Base-by-base conservation (phyloP, 2,329 filamentous ascomycete species). In the Venturia nashicola region DNA sequence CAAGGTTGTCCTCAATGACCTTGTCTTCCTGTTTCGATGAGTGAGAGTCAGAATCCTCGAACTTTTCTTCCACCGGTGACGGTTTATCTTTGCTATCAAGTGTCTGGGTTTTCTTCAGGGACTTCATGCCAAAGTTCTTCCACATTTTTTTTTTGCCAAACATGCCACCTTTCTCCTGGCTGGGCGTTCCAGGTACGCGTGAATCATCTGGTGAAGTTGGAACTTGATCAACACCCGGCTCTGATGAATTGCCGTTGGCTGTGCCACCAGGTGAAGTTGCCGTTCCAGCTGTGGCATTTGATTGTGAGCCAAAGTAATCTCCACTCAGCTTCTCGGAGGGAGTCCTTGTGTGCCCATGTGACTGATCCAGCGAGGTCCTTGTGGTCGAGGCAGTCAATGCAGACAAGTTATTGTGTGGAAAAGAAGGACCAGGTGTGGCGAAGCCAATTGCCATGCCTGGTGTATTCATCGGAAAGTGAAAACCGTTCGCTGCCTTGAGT, bases 51-150 rank as follows among this genome's bases (percentile, higher is more conserved):
- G 83, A 83, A 65, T 82, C 81, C 66, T 85, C 83, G 1, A 76
- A 72, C 74, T 91, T 93, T 71, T 95, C 90, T 68, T 94, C 90
- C 0, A 51, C 59, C 2, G 59, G 46, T 0, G 86, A 80, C 1
- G 83, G 83, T 0, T 90, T 86, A 72, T 94, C 95, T 65, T 89
- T 85, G 3, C 75, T 76, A 67, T 88, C 83, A 6, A 82, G 82
- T 4, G 86, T 86, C 4, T 82, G 79, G 2, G 86, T 87, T 18
- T 90, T 84, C 14, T 86, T 86, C 16, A 93, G 80, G 75, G 96
- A 96, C 79, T 95, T 97, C 70, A 87, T 88, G 68, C 87, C 86
- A 70, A 93, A 91, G 0, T 87, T 86, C 78, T 83, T 83, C 66
- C 80, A 83, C 84, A 90, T 88, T 59, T 88, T 86, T 59, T 88